Conservation (phyloP, 441 rosid genomes). For the Aquilaria agallochum region DNA sequence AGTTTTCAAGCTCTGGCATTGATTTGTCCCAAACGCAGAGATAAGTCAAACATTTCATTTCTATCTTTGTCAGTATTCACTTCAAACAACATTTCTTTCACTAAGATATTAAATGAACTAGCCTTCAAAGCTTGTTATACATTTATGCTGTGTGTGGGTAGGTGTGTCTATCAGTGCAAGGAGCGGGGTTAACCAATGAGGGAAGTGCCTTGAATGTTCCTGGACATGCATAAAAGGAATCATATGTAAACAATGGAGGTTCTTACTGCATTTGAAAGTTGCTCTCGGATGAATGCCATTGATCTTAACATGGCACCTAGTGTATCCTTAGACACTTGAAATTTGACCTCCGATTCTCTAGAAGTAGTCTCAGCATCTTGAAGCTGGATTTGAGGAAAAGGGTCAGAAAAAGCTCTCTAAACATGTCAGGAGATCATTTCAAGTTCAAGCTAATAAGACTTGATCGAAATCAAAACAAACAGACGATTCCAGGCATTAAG, state of each 20-base stretch:
- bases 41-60: too few species aligned
- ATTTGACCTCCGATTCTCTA: constrained; percentile 95
- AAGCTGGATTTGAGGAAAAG: constrained; percentile 47
- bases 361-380: constrained; percentile 93
- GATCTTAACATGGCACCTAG: constrained; percentile 97
- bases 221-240: background rate
- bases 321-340: constrained; percentile 94
- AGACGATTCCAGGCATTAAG: too few species aligned
- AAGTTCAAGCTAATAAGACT: too few species aligned
- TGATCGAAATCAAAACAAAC: too few species aligned
- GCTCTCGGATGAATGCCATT: constrained; percentile 94
- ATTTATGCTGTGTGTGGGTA: background rate
- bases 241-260: constrained; percentile 3
- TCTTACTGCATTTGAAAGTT: constrained; percentile 76
- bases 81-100: background rate
- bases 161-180: background rate
- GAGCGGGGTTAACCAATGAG: background rate
- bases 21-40: too few species aligned
- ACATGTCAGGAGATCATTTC: too few species aligned
- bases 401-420: too few species aligned
- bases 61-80: too few species aligned
- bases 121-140: too few species aligned
- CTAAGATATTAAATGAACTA: background rate
- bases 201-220: background rate
- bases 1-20: too few species aligned